Conservation (phyloP, 2,329 filamentous ascomycete species). For the Sporothrix dimorphospora region DNA sequence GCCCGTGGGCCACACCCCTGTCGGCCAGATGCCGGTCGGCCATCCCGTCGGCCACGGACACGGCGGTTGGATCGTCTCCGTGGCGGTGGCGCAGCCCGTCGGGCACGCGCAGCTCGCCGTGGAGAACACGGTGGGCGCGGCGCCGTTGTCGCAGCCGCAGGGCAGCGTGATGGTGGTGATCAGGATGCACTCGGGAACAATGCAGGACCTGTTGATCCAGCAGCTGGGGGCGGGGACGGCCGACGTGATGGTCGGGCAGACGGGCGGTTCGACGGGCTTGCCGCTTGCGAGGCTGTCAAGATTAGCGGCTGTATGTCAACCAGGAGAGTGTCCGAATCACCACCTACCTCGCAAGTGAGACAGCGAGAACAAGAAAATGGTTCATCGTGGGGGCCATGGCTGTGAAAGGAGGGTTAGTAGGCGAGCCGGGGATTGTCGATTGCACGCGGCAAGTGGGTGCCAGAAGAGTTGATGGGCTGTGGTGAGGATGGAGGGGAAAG, state of each 20-base stretch:
- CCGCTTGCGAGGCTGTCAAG: background rate
- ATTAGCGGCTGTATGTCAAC: no score
- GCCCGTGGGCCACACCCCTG: background rate
- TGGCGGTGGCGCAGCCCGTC: constrained; percentile 28
- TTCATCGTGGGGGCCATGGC: constrained; percentile 6
- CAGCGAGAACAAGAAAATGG: background rate
- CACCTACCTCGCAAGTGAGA: constrained; percentile 15
- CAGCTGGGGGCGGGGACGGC: constrained; percentile 21
- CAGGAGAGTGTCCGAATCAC: no score
- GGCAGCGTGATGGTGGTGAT: constrained; percentile 20
- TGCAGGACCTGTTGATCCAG: background rate
- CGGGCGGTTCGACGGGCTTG: constrained; percentile 12
- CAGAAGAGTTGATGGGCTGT: background rate
- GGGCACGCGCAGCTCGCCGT: constrained; percentile 28
- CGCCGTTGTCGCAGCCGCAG: constrained; percentile 21
- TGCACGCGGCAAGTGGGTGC: background rate
- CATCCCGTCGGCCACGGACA: constrained; percentile 19
- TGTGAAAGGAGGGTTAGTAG: background rate
- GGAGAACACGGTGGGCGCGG: constrained; percentile 21
- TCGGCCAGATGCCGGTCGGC: background rate
- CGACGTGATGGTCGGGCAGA: constrained; percentile 22
- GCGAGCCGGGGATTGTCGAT: background rate
- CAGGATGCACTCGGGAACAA: constrained; percentile 8
- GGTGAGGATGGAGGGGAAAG: background rate
- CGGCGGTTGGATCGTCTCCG: constrained; percentile 20